Percentiles rank a stretch among this genome's conserved stretches.
These are phyloP conservation scores for Yamadazyma friedrichii DNA, from an alignment of 1,139 yeast species.

Conservation along the genomic window DNA sequence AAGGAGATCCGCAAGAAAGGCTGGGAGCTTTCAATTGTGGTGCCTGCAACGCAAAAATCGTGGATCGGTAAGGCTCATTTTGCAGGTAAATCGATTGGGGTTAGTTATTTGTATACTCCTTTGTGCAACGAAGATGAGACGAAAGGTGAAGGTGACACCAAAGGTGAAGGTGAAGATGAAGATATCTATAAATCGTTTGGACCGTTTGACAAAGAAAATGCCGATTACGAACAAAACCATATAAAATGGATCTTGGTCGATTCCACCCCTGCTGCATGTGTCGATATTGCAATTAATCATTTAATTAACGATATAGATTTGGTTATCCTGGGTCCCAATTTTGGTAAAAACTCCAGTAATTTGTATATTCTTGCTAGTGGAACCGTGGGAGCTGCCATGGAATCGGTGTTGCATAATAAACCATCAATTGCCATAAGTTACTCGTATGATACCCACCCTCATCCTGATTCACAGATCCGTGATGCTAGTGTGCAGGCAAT, in stretches of 20 bases:
- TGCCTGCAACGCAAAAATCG: slow-evolving; percentile 78
- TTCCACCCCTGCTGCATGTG: slow-evolving; percentile 95
- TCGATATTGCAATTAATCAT: slow-evolving; percentile 86
- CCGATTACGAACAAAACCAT: slow-evolving; percentile 18
- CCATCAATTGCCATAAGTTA: slow-evolving; percentile 79
- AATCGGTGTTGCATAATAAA: slow-evolving; percentile 78
- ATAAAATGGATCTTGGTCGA: slow-evolving; percentile 86
- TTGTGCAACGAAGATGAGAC: too few species aligned
- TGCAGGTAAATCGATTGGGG: slow-evolving; percentile 74
- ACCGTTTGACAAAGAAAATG: not conserved
- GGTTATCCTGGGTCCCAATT: slow-evolving; percentile 92
- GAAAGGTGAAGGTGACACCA: too few species aligned
- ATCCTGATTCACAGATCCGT: slow-evolving; percentile 51
- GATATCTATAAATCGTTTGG: not conserved
- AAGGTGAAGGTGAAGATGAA: too few species aligned
- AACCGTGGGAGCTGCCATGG: slow-evolving; percentile 98
- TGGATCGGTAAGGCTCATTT: slow-evolving; percentile 98
- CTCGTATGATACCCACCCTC: slow-evolving; percentile 63
- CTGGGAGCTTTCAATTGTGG: slow-evolving; percentile 83
- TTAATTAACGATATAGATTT: slow-evolving; percentile 60
- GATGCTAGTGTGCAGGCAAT: slow-evolving; percentile 73
- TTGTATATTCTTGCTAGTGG: slow-evolving; percentile 89
- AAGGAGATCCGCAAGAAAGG: slow-evolving; percentile 68
- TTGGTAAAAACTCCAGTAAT: slow-evolving; percentile 90
- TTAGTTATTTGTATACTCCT: slow-evolving; percentile 61